Evolutionary conservation across 305 asterid genomes (phyloP), one percentile per base, ranked within the genome.

Genomic region (Vinca major): DNA sequence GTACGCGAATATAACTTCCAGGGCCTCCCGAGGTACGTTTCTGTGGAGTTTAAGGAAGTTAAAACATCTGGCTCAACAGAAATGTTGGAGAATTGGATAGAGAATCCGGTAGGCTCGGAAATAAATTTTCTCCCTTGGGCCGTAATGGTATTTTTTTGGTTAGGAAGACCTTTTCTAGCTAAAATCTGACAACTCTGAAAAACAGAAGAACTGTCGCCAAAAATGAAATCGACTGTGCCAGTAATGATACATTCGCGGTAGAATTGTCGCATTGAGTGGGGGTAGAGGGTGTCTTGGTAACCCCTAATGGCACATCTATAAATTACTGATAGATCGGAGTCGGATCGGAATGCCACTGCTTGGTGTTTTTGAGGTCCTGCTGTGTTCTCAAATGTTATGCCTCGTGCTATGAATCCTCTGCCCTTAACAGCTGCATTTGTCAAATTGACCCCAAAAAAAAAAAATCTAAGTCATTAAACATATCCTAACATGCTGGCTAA

Each of bases 321-420:
- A 2, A 92, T 14, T 10, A 87, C 97, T 0, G 98, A 88, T 0
- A 85, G 75, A 73, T 92, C 97, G 0, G 98, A 88, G 56, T 90
- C 96, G 0, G 97, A 88, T 0, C 94, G 83, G 68, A 84, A 92
- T 2, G 97, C 95, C 0, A 92, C 98, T 0, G 98, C 97, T 47
- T 92, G 98, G 76, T 88, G 91, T 73, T 87, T 92, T 39, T 80
- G 80, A 0, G 98, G 90, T 40, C 98, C 98, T 0, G 98, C 91
- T 0, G 90, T 84, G 93, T 92, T 92, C 83, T 92, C 89, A 63
- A 90, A 86, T 20, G 93, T 88, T 53, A 92, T 76, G 82, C 87
- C 96, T 10, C 90, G 78, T 8, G 93, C 98, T 43, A 92, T 81
- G 77, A 92, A 92, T 44, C 97, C 97, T 61, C 68, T 80, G 13